Evolutionary conservation across 2,329 filamentous ascomycete species (phyloP).

Genomic region (Microdochium trichocladiopsis): DNA sequence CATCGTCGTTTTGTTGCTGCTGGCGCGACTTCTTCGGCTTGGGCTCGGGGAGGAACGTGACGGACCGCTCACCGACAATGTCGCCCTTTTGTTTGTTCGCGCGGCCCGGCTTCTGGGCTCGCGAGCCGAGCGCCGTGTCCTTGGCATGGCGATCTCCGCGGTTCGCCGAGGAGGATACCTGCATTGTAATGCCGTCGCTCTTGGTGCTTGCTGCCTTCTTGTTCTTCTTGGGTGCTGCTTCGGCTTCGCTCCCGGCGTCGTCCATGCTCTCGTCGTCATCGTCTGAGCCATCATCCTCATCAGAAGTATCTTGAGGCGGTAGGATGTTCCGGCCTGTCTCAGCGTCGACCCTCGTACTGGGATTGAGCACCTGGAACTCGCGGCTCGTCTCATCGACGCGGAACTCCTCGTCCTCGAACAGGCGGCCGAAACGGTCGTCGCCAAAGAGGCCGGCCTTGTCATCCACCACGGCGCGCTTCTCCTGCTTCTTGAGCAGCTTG

Average conservation of each 20-base stretch:
- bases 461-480: constrained; percentile 51
- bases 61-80: constrained; percentile 55
- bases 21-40: constrained; percentile 35
- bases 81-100: constrained; percentile 38
- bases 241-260: constrained; percentile 34
- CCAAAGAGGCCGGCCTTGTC: constrained; percentile 61
- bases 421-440: constrained; percentile 77
- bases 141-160: constrained; percentile 47
- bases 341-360: constrained; percentile 59
- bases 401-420: constrained; percentile 94
- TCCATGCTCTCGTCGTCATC: constrained; percentile 28
- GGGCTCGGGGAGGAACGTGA: constrained; percentile 64
- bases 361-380: constrained; percentile 85
- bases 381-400: constrained; percentile 81
- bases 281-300: constrained; percentile 34
- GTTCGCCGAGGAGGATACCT: constrained; percentile 62
- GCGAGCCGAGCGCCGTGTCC: constrained; percentile 50
- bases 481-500: constrained; percentile 61
- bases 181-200: constrained; percentile 48
- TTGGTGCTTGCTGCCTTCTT: constrained; percentile 5
- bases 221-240: constrained; percentile 11
- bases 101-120: constrained; percentile 42
- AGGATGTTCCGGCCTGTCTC: constrained; percentile 19
- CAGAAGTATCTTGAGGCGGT: constrained; percentile 31
- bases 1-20: constrained; percentile 3